These are phyloP conservation scores for Huntiella savannae DNA, from an alignment of 2,329 filamentous ascomycete genomes.

Conservation along the genomic window DNA sequence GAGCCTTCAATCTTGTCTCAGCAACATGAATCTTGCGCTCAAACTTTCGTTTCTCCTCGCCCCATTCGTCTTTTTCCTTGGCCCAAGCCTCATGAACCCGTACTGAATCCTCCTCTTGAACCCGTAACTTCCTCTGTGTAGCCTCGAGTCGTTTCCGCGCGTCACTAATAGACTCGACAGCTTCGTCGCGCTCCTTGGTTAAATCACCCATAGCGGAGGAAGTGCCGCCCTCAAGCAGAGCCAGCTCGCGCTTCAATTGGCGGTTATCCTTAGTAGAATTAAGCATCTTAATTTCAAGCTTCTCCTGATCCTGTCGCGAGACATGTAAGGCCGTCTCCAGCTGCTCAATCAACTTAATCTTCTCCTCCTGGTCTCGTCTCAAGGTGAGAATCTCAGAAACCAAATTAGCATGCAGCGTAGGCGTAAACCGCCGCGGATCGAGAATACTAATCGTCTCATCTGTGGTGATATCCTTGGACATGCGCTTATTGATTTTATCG, in stretches of 20 bases:
- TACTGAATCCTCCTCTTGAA: slow-evolving; percentile 66
- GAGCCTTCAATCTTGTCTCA: slow-evolving; percentile 63
- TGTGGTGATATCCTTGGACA: slow-evolving; percentile 36
- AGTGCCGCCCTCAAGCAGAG: slow-evolving; percentile 72
- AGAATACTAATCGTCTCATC: slow-evolving; percentile 57
- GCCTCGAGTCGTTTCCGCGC: slow-evolving; percentile 58
- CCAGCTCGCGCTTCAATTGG: slow-evolving; percentile 66
- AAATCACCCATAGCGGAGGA: slow-evolving; percentile 71
- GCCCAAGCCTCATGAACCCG: slow-evolving; percentile 65
- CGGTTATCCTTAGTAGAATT: slow-evolving; percentile 56
- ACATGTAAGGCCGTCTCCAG: slow-evolving; percentile 59
- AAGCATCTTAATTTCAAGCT: slow-evolving; percentile 41
- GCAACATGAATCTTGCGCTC: slow-evolving; percentile 81
- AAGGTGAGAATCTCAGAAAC: slow-evolving; percentile 85
- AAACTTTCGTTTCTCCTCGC: slow-evolving; percentile 59
- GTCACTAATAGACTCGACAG: slow-evolving; percentile 52
- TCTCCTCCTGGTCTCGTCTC: slow-evolving; percentile 77
- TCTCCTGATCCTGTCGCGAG: slow-evolving; percentile 55
- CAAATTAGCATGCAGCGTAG: slow-evolving; percentile 80
- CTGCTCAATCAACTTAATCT: slow-evolving; percentile 67
- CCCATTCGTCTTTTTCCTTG: slow-evolving; percentile 68
- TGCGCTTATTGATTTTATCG: slow-evolving; percentile 25
- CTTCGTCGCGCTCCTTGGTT: slow-evolving; percentile 68
- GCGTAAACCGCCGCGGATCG: slow-evolving; percentile 84
- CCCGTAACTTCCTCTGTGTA: slow-evolving; percentile 57